A percentile compares a stretch with the other conserved stretches of the same genome.
phyloP scores from a whole-genome alignment of 2,329 filamentous ascomycete genomes.

The Dothistroma pini region DNA sequence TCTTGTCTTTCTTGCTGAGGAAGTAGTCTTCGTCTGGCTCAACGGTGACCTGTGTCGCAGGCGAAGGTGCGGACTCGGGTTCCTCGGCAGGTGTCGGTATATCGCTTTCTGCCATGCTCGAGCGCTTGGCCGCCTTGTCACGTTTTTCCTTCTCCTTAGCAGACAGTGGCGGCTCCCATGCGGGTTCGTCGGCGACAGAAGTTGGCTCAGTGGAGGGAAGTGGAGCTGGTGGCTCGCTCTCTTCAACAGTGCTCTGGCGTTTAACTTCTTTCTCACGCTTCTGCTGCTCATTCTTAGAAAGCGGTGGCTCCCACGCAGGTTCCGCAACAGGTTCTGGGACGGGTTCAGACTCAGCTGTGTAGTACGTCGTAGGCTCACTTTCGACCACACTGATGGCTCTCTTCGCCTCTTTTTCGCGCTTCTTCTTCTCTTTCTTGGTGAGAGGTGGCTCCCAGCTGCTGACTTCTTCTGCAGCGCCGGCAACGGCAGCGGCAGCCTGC shows the following conservation, averaged over 20 bases:
- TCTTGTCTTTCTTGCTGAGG: slow-evolving; percentile 50
- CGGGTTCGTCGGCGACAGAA: slow-evolving; percentile 16
- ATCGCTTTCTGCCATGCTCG: slow-evolving; percentile 13
- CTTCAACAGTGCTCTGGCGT: neutral
- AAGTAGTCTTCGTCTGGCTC: slow-evolving; percentile 14
- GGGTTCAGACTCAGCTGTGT: neutral
- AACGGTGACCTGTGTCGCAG: neutral
- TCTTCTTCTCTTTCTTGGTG: slow-evolving; percentile 51
- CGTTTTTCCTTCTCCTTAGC: slow-evolving; percentile 43
- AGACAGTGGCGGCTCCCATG: slow-evolving; percentile 34
- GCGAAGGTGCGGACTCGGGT: slow-evolving; percentile 2
- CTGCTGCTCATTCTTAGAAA: slow-evolving; percentile 39
- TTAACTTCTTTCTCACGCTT: slow-evolving; percentile 41
- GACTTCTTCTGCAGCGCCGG: slow-evolving; percentile 10
- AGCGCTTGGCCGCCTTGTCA: slow-evolving; percentile 40
- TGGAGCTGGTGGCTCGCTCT: neutral
- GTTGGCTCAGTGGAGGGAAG: neutral
- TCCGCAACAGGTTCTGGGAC: slow-evolving; percentile 6
- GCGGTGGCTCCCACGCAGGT: slow-evolving; percentile 30
- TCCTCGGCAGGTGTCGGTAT: slow-evolving; percentile 12
- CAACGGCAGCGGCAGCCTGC: neutral
- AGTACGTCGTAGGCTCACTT: neutral
- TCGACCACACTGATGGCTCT: slow-evolving; percentile 20
- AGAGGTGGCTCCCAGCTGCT: slow-evolving; percentile 35
- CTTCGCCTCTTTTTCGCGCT: slow-evolving; percentile 37